Percentiles rank a stretch among this genome's conserved stretches.
Conservation (phyloP, 129 eudicot species). For the Glebionis coronaria region DNA sequence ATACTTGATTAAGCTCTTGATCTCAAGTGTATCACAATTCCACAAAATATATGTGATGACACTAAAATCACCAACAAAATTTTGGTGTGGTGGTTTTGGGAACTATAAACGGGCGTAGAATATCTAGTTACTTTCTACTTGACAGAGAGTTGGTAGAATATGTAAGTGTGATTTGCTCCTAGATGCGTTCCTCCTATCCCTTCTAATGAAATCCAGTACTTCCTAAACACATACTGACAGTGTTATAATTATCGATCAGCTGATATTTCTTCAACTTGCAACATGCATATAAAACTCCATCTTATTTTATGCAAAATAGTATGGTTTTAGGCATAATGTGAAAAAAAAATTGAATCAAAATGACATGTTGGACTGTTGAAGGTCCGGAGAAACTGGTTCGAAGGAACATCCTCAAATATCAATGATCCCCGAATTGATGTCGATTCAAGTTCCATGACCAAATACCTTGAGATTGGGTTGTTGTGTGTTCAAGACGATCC, state of each 20-base stretch:
- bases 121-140: neutral
- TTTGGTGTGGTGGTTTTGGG: neutral
- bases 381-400: neutral
- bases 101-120: neutral
- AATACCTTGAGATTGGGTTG: conserved; percentile 6
- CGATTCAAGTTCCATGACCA: neutral
- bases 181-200: neutral
- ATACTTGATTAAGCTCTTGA: too few species aligned
- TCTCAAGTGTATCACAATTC: too few species aligned
- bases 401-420: neutral
- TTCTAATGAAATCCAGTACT: too few species aligned
- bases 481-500: neutral
- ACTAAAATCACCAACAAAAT: too few species aligned
- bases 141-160: neutral
- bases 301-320: neutral
- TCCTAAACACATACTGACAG: too few species aligned
- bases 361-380: neutral
- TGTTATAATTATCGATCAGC: too few species aligned
- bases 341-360: too few species aligned
- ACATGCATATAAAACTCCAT: neutral
- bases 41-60: too few species aligned
- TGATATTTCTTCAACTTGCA: too few species aligned
- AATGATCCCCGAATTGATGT: neutral
- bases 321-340: too few species aligned
- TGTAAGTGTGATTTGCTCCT: neutral